Conservation (phyloP, 2,329 filamentous ascomycete genomes). For the Elsinoe arachidis region DNA sequence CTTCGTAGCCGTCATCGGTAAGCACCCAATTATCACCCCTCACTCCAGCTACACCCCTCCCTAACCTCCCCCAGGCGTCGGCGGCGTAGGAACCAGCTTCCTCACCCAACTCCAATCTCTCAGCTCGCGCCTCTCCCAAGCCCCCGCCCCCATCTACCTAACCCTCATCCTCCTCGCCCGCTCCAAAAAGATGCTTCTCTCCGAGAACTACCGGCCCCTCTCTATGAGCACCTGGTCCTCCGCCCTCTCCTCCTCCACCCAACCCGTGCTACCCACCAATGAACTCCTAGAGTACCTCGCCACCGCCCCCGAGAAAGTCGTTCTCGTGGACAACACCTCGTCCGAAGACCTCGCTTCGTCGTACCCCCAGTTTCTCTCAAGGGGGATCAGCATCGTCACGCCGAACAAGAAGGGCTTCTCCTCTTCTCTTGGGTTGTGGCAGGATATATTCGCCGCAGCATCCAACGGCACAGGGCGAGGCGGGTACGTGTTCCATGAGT, state of each 20-base stretch:
- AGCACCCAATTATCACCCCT: neutral
- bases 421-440: slow-evolving; percentile 70
- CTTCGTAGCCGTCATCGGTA: slow-evolving; percentile 41
- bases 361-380: slow-evolving; percentile 72
- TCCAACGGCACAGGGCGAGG: slow-evolving; percentile 46
- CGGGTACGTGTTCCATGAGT: slow-evolving; percentile 89
- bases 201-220: slow-evolving; percentile 61
- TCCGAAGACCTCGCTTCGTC: slow-evolving; percentile 73
- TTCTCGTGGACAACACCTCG: slow-evolving; percentile 94
- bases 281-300: slow-evolving; percentile 71
- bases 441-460: slow-evolving; percentile 72
- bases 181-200: slow-evolving; percentile 73
- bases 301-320: slow-evolving; percentile 64
- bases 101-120: slow-evolving; percentile 69
- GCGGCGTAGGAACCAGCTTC: slow-evolving; percentile 89
- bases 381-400: slow-evolving; percentile 84
- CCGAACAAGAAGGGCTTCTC: slow-evolving; percentile 99
- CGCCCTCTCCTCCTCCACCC: slow-evolving; percentile 54
- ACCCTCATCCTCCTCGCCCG: slow-evolving; percentile 78
- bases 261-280: slow-evolving; percentile 56
- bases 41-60: neutral
- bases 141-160: slow-evolving; percentile 53
- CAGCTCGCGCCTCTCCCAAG: slow-evolving; percentile 47
- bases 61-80: slow-evolving; percentile 55
- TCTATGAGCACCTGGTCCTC: slow-evolving; percentile 52